Conservation (phyloP, 257 asterid genomes). For the Scutellaria barbata region DNA sequence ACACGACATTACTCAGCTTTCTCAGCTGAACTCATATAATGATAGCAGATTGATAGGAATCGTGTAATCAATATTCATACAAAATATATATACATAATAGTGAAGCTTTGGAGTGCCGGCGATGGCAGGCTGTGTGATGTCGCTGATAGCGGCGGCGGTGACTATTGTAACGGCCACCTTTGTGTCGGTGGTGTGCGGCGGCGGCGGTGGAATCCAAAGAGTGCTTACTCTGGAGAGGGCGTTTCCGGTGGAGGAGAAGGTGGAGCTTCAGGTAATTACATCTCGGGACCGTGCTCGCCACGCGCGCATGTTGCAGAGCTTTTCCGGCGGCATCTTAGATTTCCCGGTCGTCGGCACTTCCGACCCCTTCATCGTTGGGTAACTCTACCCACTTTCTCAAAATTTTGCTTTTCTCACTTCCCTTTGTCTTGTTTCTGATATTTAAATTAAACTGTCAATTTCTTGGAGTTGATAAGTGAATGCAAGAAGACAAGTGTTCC, state of each 20-base stretch:
- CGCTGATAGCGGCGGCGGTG: constrained; percentile 38
- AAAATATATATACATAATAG: neutral
- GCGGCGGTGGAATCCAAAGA: constrained; percentile 43
- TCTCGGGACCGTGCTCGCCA: constrained; percentile 86
- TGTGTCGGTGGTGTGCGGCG: constrained; percentile 37
- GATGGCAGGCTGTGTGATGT: constrained; percentile 49
- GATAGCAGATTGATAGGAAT: neutral
- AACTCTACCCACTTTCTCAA: constrained; percentile 25
- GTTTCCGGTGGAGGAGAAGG: constrained; percentile 56
- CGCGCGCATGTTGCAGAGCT: constrained; percentile 69
- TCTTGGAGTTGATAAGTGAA: neutral
- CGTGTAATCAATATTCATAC: neutral
- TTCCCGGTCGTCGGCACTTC: constrained; percentile 70
- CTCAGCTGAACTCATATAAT: constrained; percentile 20
- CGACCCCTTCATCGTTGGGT: constrained; percentile 88
- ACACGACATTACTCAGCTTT: constrained; percentile 12
- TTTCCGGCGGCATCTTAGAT: constrained; percentile 76
- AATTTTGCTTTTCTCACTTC: neutral
- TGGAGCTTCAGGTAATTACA: constrained; percentile 61
- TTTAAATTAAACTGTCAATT: neutral
- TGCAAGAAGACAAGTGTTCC: constrained; percentile 2
- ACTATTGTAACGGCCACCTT: constrained; percentile 32
- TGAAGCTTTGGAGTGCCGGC: constrained; percentile 40
- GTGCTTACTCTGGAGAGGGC: constrained; percentile 69
- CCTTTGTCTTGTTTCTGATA: neutral